Conservation (phyloP, 257 asterid species). For the Nicotiana tomentosiformis region DNA sequence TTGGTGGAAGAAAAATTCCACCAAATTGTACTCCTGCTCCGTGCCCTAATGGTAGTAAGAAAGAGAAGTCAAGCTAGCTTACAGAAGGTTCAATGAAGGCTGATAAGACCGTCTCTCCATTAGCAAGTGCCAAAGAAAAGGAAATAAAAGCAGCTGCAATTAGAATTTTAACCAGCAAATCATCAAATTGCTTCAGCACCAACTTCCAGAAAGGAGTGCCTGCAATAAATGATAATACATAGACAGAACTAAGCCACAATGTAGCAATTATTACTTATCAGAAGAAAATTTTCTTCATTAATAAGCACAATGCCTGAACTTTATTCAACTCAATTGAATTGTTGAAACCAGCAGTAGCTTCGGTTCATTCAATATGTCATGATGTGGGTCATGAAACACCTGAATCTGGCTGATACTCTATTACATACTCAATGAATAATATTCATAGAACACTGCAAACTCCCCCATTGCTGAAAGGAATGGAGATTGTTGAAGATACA, state of each 20-base stretch:
- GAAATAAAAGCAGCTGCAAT: conserved; percentile 91
- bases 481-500: neutral
- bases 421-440: neutral
- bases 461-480: neutral
- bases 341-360: neutral
- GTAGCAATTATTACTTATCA: neutral
- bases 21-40: neutral
- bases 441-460: neutral
- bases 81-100: conserved; percentile 98
- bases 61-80: conserved; percentile 26
- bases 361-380: neutral
- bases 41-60: neutral
- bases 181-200: conserved; percentile 96
- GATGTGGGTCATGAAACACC: conserved; percentile 2
- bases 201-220: conserved; percentile 95
- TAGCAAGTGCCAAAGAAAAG: conserved; percentile 79
- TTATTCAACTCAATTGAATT: neutral
- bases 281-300: neutral
- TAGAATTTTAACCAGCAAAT: conserved; percentile 93
- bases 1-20: neutral
- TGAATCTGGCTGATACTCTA: neutral
- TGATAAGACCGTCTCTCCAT: conserved; percentile 95
- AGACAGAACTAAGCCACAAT: neutral
- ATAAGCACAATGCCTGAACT: neutral
- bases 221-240: conserved; percentile 24